phyloP scores from a whole-genome alignment of 108 stramenopile species.

The Skeletonema marinoi region DNA sequence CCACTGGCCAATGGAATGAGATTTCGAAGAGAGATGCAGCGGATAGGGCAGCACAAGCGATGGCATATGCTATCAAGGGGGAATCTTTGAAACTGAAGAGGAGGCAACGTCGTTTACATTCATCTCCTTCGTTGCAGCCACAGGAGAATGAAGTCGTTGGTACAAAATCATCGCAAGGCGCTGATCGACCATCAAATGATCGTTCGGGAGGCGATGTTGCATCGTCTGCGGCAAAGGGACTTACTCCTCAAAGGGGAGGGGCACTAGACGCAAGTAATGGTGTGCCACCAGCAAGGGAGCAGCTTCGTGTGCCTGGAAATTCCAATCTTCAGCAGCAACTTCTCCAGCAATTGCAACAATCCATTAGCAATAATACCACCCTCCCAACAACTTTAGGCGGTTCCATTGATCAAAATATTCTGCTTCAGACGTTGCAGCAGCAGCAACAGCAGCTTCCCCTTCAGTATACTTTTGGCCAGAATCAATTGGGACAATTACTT shows the following conservation, averaged over 20 bases:
- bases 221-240: background rate
- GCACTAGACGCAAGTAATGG: background rate
- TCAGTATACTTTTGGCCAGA: background rate
- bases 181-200: background rate
- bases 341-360: background rate
- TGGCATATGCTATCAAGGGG: background rate
- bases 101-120: background rate
- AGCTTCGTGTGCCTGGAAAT: background rate
- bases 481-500: background rate
- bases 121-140: background rate
- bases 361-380: background rate
- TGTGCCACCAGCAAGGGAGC: background rate
- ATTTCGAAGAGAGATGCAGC: too few species aligned
- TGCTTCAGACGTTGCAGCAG: background rate
- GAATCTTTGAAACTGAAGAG: background rate
- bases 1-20: too few species aligned
- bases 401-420: background rate
- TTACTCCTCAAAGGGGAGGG: background rate
- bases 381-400: background rate
- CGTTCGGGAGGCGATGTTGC: background rate
- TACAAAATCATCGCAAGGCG: background rate
- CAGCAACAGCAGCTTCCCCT: background rate
- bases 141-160: background rate
- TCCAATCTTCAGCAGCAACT: background rate
- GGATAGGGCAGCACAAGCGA: background rate